phyloP scores from a whole-genome alignment of 2,329 filamentous ascomycete genomes.

The Biscogniauxia marginata region DNA sequence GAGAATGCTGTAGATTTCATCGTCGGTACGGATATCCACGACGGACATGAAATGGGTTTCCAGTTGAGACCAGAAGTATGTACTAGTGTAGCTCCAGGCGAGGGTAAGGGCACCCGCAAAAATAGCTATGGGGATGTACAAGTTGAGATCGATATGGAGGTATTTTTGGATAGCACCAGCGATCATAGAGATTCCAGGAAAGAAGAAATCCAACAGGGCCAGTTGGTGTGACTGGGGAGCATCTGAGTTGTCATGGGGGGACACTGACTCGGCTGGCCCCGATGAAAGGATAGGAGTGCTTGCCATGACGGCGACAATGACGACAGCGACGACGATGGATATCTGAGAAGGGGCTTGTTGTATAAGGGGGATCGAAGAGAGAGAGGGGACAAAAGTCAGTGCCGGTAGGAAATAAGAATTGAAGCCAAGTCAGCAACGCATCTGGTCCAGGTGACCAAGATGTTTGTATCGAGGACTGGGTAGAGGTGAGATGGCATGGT shows the following conservation, averaged over 20 bases:
- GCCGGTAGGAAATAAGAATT: no score
- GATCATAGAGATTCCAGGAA: conserved; percentile 63
- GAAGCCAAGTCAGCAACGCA: no score
- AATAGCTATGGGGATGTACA: conserved; percentile 60
- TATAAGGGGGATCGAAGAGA: no score
- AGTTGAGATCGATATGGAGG: conserved; percentile 59
- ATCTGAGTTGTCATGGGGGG: conserved; percentile 1
- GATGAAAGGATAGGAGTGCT: background rate
- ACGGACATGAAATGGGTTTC: conserved; percentile 61
- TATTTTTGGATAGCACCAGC: conserved; percentile 54
- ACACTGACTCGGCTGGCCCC: background rate
- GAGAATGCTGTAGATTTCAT: conserved; percentile 71
- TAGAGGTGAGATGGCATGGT: no score
- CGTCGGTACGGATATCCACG: conserved; percentile 65
- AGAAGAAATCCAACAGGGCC: conserved; percentile 58
- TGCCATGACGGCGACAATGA: background rate
- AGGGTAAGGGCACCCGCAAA: conserved; percentile 48
- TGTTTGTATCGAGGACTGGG: no score
- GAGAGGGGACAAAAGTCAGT: no score
- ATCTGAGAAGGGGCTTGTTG: background rate
- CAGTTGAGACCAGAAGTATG: conserved; percentile 47
- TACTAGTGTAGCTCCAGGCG: conserved; percentile 51
- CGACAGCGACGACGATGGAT: background rate
- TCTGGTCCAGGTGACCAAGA: no score
- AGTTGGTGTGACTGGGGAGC: conserved; percentile 36